Conservation (phyloP, 306 rosid species). For the Nissolia schottii region DNA sequence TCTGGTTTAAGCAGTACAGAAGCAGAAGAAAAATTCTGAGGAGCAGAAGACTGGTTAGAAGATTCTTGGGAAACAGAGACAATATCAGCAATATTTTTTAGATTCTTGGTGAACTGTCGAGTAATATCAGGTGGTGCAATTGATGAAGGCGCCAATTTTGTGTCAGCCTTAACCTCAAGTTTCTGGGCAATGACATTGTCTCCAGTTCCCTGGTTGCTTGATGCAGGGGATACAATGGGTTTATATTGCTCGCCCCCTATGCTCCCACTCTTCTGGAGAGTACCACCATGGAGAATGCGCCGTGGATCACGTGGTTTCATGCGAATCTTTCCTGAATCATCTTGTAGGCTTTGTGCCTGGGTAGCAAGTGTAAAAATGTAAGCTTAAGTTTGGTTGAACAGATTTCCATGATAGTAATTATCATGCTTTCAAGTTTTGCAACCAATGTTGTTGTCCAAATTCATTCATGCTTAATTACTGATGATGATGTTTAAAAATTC, state of each 20-base stretch:
- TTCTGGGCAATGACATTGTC: slow-evolving; percentile 46
- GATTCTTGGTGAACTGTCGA: slow-evolving; percentile 68
- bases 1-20: slow-evolving; percentile 43
- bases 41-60: slow-evolving; percentile 32
- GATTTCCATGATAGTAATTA: not conserved
- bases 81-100: slow-evolving; percentile 84
- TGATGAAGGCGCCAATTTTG: slow-evolving; percentile 37
- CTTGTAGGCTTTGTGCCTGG: slow-evolving; percentile 45
- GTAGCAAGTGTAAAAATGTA: slow-evolving; percentile 3
- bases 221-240: slow-evolving; percentile 28
- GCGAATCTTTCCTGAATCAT: slow-evolving; percentile 65
- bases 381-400: slow-evolving; percentile 9
- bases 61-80: slow-evolving; percentile 62
- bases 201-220: slow-evolving; percentile 40
- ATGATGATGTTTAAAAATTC: not conserved
- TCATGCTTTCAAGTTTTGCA: not conserved
- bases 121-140: slow-evolving; percentile 61
- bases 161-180: slow-evolving; percentile 53
- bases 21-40: slow-evolving; percentile 51
- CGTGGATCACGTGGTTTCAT: slow-evolving; percentile 99
- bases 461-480: not conserved
- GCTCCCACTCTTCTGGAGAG: slow-evolving; percentile 58
- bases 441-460: not conserved
- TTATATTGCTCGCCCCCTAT: slow-evolving; percentile 60
- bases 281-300: slow-evolving; percentile 67